Percentiles rank a stretch among this genome's conserved stretches.
Evolutionary conservation across 116 monocot species (phyloP).

Genomic region (Dioscorea cayenensis): DNA sequence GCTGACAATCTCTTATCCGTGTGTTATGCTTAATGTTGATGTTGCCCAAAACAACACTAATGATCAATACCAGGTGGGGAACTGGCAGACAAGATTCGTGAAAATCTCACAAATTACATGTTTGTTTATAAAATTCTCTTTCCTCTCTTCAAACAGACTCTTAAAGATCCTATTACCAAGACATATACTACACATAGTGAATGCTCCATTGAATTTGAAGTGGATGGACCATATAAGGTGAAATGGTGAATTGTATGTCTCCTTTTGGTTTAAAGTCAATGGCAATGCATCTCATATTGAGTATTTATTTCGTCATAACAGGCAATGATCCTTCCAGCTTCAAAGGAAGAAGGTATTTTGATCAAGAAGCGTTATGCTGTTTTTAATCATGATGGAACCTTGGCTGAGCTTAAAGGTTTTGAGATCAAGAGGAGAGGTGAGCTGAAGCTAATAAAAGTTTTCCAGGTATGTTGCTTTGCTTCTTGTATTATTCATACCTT

Average conservation of each 20-base stretch:
- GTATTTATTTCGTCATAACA: constrained; percentile 12
- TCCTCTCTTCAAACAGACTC: constrained; percentile 42
- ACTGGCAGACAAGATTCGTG: not conserved
- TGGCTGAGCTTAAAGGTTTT: constrained; percentile 99
- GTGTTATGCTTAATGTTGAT: constrained; percentile 98
- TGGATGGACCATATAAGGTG: constrained; percentile 98
- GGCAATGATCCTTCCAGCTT: constrained; percentile 99
- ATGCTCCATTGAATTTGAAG: constrained; percentile 99
- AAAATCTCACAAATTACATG: not conserved
- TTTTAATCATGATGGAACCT: constrained; percentile 94
- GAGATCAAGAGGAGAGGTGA: constrained; percentile 99
- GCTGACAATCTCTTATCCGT: constrained; percentile 91
- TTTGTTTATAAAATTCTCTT: not conserved
- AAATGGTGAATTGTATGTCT: not conserved
- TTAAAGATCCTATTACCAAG: constrained; percentile 68
- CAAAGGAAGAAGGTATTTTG: constrained; percentile 97
- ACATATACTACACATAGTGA: constrained; percentile 88
- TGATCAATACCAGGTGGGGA: constrained; percentile 87
- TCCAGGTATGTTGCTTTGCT: constrained; percentile 54
- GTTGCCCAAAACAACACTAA: constrained; percentile 98
- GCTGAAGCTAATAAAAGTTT: constrained; percentile 99
- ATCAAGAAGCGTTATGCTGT: constrained; percentile 99
- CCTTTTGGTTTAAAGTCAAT: not conserved
- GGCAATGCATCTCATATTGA: not conserved
- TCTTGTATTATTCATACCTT: not conserved